Conservation (phyloP, 2,329 filamentous ascomycete species). For the Neofusicoccum kwambonambiense region DNA sequence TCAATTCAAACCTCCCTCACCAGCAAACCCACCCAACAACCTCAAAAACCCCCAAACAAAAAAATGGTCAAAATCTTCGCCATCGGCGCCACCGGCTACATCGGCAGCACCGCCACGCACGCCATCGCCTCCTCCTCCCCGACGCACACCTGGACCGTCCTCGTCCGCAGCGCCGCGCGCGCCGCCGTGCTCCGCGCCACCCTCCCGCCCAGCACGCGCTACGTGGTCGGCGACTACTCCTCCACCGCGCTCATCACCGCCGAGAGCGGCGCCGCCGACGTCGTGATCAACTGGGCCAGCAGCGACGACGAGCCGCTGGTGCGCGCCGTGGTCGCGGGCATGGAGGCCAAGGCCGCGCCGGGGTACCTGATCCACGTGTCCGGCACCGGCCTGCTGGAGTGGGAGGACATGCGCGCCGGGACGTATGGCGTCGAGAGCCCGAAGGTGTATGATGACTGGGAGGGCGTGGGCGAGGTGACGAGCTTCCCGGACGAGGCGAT, state of each 20-base stretch:
- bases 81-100: background rate
- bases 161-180: background rate
- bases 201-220: background rate
- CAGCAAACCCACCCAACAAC: too few relatives aligned
- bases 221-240: background rate
- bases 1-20: too few relatives aligned
- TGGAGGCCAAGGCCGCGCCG: background rate
- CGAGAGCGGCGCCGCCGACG: background rate
- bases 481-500: constrained; percentile 56
- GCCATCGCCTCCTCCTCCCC: background rate
- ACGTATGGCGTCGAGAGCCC: constrained; percentile 46
- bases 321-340: background rate
- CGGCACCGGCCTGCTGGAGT: background rate
- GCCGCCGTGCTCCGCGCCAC: background rate
- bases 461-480: constrained; percentile 56
- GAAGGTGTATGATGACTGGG: constrained; percentile 59
- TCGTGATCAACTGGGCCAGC: background rate
- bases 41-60: too few relatives aligned
- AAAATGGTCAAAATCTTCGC: too few relatives aligned
- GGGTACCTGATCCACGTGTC: background rate
- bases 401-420: too few relatives aligned
- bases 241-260: background rate
- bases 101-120: background rate
- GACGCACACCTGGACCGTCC: background rate
- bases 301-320: background rate